Conservation (phyloP, 2,329 filamentous ascomycete genomes). For the Penicillium hordei region DNA sequence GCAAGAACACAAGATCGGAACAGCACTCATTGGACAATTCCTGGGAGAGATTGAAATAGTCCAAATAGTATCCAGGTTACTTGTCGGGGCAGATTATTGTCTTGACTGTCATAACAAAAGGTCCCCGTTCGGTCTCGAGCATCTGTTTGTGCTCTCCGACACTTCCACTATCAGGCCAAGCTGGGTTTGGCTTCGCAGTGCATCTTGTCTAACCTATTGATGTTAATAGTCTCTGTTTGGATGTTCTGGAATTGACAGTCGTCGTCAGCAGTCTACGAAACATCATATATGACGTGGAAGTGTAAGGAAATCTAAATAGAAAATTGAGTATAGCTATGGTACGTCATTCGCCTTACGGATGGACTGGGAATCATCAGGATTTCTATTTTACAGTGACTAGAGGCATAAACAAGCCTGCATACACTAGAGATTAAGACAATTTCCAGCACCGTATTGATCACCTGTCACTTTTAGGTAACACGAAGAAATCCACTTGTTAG, state of each 20-base stretch:
- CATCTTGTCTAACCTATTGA: not conserved
- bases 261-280: not conserved
- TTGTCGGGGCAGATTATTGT: constrained; percentile 6
- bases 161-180: constrained; percentile 6
- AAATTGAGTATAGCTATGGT: no score
- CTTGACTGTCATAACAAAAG: constrained; percentile 3
- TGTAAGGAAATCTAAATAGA: not conserved
- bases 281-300: constrained; percentile 2
- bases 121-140: constrained; percentile 4
- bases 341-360: not conserved
- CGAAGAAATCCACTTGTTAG: not conserved
- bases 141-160: constrained; percentile 16
- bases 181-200: not conserved
- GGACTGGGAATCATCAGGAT: not conserved
- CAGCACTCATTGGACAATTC: constrained; percentile 14
- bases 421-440: not conserved
- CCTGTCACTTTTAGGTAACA: not conserved
- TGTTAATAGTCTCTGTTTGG: not conserved
- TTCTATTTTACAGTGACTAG: not conserved
- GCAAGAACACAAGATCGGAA: constrained; percentile 15
- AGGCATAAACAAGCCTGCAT: not conserved
- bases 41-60: constrained; percentile 13
- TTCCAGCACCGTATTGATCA: not conserved
- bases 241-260: not conserved
- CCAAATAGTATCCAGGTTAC: constrained; percentile 1